Evolutionary conservation across 2,329 filamentous ascomycete species (phyloP), one percentile per base, ranked within the genome.

Genomic region (Aspergillus neoniger): DNA sequence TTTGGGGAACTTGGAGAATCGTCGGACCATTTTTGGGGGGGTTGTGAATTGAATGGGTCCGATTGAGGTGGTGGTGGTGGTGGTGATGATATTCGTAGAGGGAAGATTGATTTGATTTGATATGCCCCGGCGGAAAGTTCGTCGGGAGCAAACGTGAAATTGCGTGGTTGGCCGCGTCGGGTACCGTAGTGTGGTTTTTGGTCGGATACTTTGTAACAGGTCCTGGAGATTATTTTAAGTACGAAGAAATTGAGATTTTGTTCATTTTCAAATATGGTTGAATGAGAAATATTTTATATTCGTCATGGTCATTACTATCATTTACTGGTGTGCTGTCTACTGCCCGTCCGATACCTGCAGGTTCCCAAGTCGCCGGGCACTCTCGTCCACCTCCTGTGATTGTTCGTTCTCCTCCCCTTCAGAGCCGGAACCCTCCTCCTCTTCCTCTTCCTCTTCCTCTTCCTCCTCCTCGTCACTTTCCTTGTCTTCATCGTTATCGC

Each of bases 121-220:
- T 54, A 32, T 41, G 39, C 49, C 52, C 63, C 57, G 63, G 67
- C 67, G 65, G 68, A 71, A 72, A 70, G 71, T 72, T 72, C 65
- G 23, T 44, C 49, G 32, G 67, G 65, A 58, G 63, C 41, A 44
- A 72, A 68, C 52, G 28, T 30, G 30, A 36, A 17, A 12, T 63
- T 76, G 74, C 74, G 69, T 61, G 60, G 54, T 62, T 76, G 72
- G 74, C 74, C 74, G 74, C 74, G 39, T 62, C 69, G 69, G 63
- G 49, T 67, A 61, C 74, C 74, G 70, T 72, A 74, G 19, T 28
- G 7, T 50, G 14, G 12, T 19, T 14, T 25, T 28, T 25, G 12
- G 14, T 12, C 30, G 30, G 9, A 9, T 25, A n/a, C 7, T 25
- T 9, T 44, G 9, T 21, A 10, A 9, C 8, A 21, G 9, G 41